Evolutionary conservation across 1,139 yeast genomes (phyloP).

Genomic region (Protomyces arabidopsidicola): DNA sequence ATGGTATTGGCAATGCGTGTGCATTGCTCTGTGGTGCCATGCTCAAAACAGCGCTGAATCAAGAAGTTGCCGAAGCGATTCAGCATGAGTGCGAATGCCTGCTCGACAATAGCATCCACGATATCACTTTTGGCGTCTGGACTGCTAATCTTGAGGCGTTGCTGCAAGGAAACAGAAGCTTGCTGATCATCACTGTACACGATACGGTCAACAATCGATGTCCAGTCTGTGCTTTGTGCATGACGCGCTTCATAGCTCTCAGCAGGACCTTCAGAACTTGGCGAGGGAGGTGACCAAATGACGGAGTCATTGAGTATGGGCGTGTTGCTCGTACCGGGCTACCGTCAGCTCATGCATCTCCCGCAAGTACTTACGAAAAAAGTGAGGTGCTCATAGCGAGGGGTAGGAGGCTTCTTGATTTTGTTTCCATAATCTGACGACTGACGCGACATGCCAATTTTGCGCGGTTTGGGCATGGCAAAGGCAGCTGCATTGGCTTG

Average conservation of each 20-base stretch:
- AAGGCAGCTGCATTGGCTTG: background rate
- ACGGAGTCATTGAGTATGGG: background rate
- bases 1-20: conserved; percentile 38
- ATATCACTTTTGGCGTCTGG: conserved; percentile 40
- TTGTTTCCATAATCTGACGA: background rate
- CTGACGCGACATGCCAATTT: background rate
- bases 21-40: conserved; percentile 40
- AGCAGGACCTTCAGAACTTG: conserved; percentile 2
- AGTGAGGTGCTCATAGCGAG: background rate
- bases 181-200: conserved; percentile 43
- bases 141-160: conserved; percentile 42
- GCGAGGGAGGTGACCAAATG: conserved; percentile 13
- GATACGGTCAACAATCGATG: conserved; percentile 39
- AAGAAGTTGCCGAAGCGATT: conserved; percentile 46
- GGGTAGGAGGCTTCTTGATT: background rate
- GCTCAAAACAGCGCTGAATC: conserved; percentile 44
- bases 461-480: background rate
- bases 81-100: conserved; percentile 40
- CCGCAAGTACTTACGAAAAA: background rate
- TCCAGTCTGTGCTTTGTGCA: conserved; percentile 36
- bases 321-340: conserved; percentile 4
- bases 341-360: background rate
- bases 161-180: conserved; percentile 45
- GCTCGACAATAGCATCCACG: conserved; percentile 39
- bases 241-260: background rate